Base-by-base conservation (phyloP, 805 yeast genomes). In the Ogataea populi-albae region DNA sequence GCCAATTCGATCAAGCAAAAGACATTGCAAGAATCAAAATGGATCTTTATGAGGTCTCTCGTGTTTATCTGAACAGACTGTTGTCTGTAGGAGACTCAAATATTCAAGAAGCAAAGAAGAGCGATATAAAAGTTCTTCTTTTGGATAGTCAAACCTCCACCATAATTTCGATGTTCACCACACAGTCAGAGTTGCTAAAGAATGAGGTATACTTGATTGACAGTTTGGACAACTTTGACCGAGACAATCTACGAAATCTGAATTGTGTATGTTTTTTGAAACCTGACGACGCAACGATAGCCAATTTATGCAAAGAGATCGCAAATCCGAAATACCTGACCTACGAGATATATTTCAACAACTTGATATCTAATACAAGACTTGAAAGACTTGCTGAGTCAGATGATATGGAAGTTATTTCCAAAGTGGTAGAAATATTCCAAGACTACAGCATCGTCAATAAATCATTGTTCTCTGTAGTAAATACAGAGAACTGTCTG, bases 331-430 rank as follows among this genome's bases (percentile, higher is more conserved):
- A 79, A 49, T 93, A 88, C 62, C 75, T 80, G 23, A 71, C 69
- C 23, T 93, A 93, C 61, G 81, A 81, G 51, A 57, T 93, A 14
- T 86, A 71, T 51, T 87, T 91, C 68, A 83, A 78, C 55, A 88
- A 88, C 56, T 66, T 77, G 11, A 71, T 89, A 20, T 69, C 77
- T 34, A 93, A 91, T 61, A 68, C 79, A 17, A 84, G 86, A 45
- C 59, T 93, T 47, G 99, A 93, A 56, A 70, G 85, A 33, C 56
- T 93, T 30, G 98, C 98, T 0, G 96, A 87, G 58, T 75, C 86
- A 3, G 99, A 93, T 59, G 93, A 86, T 53, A 69, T 79, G 50
- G 98, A 91, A 55, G 77, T 79, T 7, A 83, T 93, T 7, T 64
- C 71, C 4, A 75, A 75, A 40, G 87, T 93, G 4, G 78, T 82